Evolutionary conservation across 345 rosid species (phyloP).

Genomic region (Eucalyptus sideroxylon): DNA sequence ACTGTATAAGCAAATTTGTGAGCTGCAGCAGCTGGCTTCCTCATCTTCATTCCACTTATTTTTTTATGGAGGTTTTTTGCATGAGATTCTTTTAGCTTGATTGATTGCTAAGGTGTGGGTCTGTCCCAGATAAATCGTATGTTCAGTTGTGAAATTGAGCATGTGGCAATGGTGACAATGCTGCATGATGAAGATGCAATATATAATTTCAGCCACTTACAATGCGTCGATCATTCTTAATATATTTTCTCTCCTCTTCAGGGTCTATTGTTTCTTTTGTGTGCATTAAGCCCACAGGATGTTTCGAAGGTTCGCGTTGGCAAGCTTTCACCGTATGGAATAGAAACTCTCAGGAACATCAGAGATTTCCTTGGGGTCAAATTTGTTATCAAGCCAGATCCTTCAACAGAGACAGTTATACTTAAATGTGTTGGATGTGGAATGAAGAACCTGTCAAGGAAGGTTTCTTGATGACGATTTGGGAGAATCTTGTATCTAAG

Average conservation of each 20-base stretch:
- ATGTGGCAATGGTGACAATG: not conserved
- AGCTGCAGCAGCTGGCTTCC: not conserved
- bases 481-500: not conserved
- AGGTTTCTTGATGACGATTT: conserved; percentile 23
- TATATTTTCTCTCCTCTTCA: not conserved
- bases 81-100: not conserved
- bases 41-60: not conserved
- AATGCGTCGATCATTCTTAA: not conserved
- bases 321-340: conserved; percentile 62
- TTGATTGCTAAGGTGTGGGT: not conserved
- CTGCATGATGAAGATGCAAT: not conserved
- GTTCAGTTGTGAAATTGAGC: not conserved
- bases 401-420: conserved; percentile 54
- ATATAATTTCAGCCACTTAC: not conserved
- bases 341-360: conserved; percentile 66
- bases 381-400: conserved; percentile 61
- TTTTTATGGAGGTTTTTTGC: not conserved
- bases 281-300: conserved; percentile 67
- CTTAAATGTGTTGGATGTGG: conserved; percentile 82
- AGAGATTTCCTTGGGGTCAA: conserved; percentile 61
- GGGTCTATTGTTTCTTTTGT: conserved; percentile 76
- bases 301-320: conserved; percentile 86
- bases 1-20: not conserved
- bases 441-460: conserved; percentile 61
- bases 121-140: not conserved